These are phyloP conservation scores for Russula griseocarnosa DNA, from an alignment of 768 basidiomycete species.

Conservation along the genomic window DNA sequence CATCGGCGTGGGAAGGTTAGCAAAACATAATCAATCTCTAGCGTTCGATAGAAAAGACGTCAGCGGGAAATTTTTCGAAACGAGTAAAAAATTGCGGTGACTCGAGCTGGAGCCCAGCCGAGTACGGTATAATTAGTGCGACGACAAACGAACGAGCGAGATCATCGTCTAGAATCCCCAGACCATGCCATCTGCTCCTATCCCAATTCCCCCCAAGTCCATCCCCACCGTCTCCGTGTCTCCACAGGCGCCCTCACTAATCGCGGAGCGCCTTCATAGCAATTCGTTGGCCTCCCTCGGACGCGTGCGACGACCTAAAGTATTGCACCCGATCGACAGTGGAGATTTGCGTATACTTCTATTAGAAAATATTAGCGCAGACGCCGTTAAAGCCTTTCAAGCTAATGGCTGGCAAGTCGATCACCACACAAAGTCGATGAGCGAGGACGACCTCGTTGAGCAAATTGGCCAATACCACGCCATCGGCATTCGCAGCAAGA, in stretches of 20 bases:
- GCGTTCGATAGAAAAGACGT: background rate
- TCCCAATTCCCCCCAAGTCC: conserved; percentile 41
- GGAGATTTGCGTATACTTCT: conserved; percentile 77
- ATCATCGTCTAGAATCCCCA: background rate
- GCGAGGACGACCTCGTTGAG: conserved; percentile 89
- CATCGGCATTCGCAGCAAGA: conserved; percentile 96
- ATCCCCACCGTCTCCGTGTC: conserved; percentile 49
- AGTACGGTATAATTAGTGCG: background rate
- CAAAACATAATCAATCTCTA: background rate
- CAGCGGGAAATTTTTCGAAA: background rate
- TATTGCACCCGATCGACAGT: conserved; percentile 79
- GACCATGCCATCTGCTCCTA: conserved; percentile 46
- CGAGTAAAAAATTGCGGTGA: background rate
- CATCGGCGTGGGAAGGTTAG: conserved; percentile 35
- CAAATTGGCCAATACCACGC: conserved; percentile 85
- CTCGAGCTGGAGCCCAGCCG: too few relatives aligned
- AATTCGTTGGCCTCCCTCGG: conserved; percentile 27
- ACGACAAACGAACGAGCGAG: too few relatives aligned
- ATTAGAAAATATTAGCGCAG: conserved; percentile 92
- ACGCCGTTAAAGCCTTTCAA: conserved; percentile 77
- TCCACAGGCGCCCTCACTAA: conserved; percentile 42
- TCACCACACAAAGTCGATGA: conserved; percentile 76
- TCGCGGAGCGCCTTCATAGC: conserved; percentile 35
- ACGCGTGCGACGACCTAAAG: conserved; percentile 53
- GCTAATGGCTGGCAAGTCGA: conserved; percentile 89